Evolutionary conservation across 2,329 filamentous ascomycete species (phyloP).

Genomic region (Elsinoe fawcettii): DNA sequence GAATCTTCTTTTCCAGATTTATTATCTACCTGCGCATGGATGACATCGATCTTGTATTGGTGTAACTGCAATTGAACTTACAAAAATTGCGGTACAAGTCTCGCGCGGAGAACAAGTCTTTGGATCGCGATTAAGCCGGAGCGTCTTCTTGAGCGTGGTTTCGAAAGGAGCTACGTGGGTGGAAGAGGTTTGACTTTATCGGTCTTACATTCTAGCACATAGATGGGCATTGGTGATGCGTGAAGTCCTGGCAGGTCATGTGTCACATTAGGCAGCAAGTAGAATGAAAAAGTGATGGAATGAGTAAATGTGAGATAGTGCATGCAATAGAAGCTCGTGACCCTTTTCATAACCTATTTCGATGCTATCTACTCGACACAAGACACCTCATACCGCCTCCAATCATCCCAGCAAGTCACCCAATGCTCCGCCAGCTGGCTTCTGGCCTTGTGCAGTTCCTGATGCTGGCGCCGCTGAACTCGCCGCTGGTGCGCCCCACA

Average conservation of each 20-base stretch:
- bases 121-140: slow-evolving; percentile 96
- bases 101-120: slow-evolving; percentile 54
- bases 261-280: too few relatives aligned
- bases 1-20: not conserved
- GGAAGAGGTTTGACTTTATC: slow-evolving; percentile 92
- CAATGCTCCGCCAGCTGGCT: slow-evolving; percentile 26
- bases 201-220: slow-evolving; percentile 54
- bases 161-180: slow-evolving; percentile 75
- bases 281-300: too few relatives aligned
- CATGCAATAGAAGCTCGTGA: not conserved
- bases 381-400: slow-evolving; percentile 21
- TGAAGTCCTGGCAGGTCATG: too few relatives aligned
- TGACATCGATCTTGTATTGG: not conserved
- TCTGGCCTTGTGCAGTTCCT: slow-evolving; percentile 12
- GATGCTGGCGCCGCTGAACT: slow-evolving; percentile 16
- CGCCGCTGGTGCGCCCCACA: slow-evolving; percentile 59
- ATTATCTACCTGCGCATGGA: slow-evolving; percentile 1
- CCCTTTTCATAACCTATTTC: slow-evolving; percentile 2
- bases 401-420: slow-evolving; percentile 42
- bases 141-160: slow-evolving; percentile 73
- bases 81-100: slow-evolving; percentile 14
- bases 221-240: too few relatives aligned
- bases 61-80: slow-evolving; percentile 13
- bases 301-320: not conserved
- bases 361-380: not conserved